These are phyloP conservation scores for Brassica balearica DNA, from an alignment of 441 rosid species.

Conservation along the genomic window DNA sequence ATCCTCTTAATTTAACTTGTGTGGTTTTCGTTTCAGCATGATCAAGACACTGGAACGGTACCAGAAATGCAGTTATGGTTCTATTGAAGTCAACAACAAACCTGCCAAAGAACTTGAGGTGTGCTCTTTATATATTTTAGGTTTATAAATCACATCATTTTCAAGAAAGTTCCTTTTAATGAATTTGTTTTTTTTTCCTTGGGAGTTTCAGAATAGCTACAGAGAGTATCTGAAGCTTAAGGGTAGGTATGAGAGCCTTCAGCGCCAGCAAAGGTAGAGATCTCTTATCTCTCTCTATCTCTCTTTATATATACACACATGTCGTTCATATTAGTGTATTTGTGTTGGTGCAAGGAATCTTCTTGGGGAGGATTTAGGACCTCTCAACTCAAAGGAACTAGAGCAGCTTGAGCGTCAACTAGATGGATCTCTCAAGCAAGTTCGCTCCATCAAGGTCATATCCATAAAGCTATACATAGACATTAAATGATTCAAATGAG, in stretches of 20 bases:
- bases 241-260: conserved; percentile 68
- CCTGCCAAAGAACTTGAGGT: conserved; percentile 93
- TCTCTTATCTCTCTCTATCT: not conserved
- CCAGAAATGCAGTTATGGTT: conserved; percentile 87
- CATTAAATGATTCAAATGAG: conserved; percentile 1
- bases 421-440: conserved; percentile 76
- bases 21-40: conserved; percentile 58
- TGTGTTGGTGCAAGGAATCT: conserved; percentile 58
- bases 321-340: not conserved
- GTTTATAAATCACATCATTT: not conserved
- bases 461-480: not conserved
- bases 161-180: not conserved
- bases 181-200: not conserved
- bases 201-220: conserved; percentile 66
- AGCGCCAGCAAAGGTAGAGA: conserved; percentile 77
- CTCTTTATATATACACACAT: not conserved
- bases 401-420: conserved; percentile 93
- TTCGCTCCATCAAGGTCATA: conserved; percentile 79
- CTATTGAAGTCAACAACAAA: conserved; percentile 73
- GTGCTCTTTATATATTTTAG: conserved; percentile 38
- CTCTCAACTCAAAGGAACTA: conserved; percentile 76
- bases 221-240: conserved; percentile 84
- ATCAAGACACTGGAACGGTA: conserved; percentile 84
- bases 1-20: not conserved
- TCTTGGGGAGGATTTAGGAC: conserved; percentile 90